Evolutionary conservation across 768 basidiomycete genomes (phyloP), one percentile per base, ranked within the genome.

Genomic region (Crucibulum laeve): DNA sequence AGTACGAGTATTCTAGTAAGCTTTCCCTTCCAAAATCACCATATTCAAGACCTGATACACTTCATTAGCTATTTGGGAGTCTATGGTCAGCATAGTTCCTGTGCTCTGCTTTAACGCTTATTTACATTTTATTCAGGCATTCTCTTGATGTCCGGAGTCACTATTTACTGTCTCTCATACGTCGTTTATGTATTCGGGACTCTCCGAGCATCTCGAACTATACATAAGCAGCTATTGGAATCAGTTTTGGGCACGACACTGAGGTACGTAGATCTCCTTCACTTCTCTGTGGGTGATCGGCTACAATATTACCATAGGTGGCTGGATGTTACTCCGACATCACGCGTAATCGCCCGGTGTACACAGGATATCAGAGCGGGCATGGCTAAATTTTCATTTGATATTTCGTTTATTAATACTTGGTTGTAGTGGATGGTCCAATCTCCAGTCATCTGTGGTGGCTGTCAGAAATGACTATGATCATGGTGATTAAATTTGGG

Each of bases 211-310:
- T 77, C 77, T 4, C 61, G 64, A 42, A 55, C 45, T 8, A 73
- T 82, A 8, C 80, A 82, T 52, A 49, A 52, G 17, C 57, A 64
- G 40, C 66, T 83, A 1, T 47, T 82, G 13, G 53, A 66, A 22
- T 66, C 77, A 5, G 55, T 82, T 0, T 55, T 82, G 11, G 73
- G 79, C 0, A 76, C 79, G 4, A 80, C 79, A 3, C 53, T 82
- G 25, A 69, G 77, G 77, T 74, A 42, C 21, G 56, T 52, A 5
- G 2, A 15, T 30, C 25, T 19, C 6, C 25, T 4, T 18, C 22
- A 13, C n/a, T n/a, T n/a, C n/a, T n/a, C n/a, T n/a, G n/a, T n/a
- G n/a, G n/a, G n/a, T n/a, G n/a, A n/a, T 19, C n/a, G 25, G 10
- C 26, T 14, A 24, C 24, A n/a, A 34, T 22, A 19, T 11, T 41